A percentile compares a stretch with the other conserved stretches of the same genome.
Evolutionary conservation across 2,329 filamentous ascomycete species (phyloP).

Genomic region (Fusarium vanettenii): DNA sequence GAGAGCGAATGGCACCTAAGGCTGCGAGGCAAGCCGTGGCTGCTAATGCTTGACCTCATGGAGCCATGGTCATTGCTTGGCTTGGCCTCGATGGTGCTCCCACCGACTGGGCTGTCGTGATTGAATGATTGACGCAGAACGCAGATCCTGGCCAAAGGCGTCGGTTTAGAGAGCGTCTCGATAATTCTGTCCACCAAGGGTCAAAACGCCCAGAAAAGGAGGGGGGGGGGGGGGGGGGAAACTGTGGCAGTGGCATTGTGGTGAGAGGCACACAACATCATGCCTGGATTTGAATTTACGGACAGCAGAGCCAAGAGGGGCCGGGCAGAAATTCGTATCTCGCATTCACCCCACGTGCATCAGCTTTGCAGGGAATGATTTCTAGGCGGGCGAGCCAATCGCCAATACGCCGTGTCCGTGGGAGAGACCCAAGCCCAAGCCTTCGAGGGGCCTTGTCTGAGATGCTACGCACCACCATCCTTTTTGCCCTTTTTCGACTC

Average conservation of each 20-base stretch:
- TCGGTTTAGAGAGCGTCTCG: constrained; percentile 16
- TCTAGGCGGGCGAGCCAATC: constrained; percentile 10
- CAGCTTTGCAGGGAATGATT: constrained; percentile 11
- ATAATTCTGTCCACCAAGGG: constrained; percentile 35
- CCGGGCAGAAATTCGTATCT: constrained; percentile 41
- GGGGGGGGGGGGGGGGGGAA: neutral
- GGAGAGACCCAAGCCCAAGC: neutral
- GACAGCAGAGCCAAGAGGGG: neutral
- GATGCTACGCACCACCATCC: neutral
- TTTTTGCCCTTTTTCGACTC: neutral
- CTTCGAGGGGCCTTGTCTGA: neutral
- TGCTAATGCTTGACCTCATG: neutral
- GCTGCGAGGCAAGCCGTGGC: neutral
- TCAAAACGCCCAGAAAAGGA: neutral
- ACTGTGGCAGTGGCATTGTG: too few species aligned
- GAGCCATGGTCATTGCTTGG: neutral
- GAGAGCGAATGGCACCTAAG: neutral
- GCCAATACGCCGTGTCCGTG: neutral
- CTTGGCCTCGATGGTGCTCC: neutral
- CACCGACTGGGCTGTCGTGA: constrained; percentile 22
- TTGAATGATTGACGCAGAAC: neutral
- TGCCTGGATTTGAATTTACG: neutral
- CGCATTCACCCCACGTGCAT: constrained; percentile 34
- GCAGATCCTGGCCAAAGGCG: constrained; percentile 4
- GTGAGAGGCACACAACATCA: neutral